Conservation (phyloP, 1,284 basidiomycete genomes). For the Puccinia triticina region DNA sequence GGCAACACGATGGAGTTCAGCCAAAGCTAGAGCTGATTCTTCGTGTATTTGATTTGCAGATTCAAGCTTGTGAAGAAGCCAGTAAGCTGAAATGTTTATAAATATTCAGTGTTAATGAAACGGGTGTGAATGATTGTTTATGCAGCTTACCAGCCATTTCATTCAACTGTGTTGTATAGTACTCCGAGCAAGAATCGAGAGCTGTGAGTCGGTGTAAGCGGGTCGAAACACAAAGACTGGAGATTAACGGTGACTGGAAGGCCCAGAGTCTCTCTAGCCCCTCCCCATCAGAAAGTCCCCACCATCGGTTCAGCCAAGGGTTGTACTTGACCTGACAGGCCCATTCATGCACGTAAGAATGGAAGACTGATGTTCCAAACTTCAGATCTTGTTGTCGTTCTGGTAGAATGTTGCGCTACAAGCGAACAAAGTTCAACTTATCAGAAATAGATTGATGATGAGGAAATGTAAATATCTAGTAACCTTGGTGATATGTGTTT, state of each 20-base stretch:
- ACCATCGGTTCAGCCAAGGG: background rate
- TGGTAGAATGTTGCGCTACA: background rate
- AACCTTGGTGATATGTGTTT: background rate
- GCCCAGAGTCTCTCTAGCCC: background rate
- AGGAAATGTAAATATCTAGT: background rate
- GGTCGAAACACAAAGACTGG: background rate
- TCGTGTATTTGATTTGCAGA: too few relatives aligned
- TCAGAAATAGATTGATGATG: background rate
- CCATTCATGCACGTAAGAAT: slow-evolving; percentile 18
- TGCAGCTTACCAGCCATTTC: too few relatives aligned
- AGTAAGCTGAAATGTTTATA: too few relatives aligned
- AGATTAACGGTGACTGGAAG: background rate
- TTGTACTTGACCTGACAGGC: slow-evolving; percentile 9
- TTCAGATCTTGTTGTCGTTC: background rate
- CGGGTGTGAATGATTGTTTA: too few relatives aligned
- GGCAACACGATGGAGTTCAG: too few relatives aligned
- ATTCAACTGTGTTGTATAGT: too few relatives aligned
- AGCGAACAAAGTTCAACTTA: background rate
- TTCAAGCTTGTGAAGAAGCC: too few relatives aligned
- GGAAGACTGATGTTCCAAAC: slow-evolving; percentile 22
- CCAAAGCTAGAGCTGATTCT: too few relatives aligned
- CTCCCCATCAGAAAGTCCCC: too few relatives aligned
- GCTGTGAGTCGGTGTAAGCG: background rate
- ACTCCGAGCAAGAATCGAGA: too few relatives aligned
- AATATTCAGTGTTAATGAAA: too few relatives aligned